Base-by-base conservation (phyloP, 169 alveolate genomes). In the Eimeria praecox region DNA sequence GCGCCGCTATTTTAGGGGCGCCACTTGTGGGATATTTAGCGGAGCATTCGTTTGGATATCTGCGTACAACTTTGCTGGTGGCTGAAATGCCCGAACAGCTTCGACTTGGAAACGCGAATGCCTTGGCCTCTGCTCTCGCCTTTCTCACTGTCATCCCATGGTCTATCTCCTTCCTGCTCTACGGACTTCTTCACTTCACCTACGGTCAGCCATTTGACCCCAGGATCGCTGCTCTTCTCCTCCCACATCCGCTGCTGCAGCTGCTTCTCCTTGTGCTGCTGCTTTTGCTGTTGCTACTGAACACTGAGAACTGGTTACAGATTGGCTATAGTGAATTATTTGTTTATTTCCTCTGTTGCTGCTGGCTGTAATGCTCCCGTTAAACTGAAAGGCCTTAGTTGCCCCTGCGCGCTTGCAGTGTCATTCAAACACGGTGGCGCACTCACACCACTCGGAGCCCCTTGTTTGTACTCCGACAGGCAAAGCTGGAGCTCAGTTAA, bases 1-100 rank as follows among this genome's bases (percentile, higher is more conserved):
- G 98, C 16, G 98, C 99, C 20, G 98, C 98, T n/a, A 73, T 97
- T 66, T 83, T 97, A 49, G 99, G 99, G 90, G 98, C 98, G 6
- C 99, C 99, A 0, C 97, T 98, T 69, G 97, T 98, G 54, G 99
- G 99, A 16, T 92, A 97, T 85, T 71, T 98, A 85, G 97, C 99
- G 14, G 99, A 98, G 93, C 94, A 95, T 69, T 98, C 96, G 20
- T 98, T 98, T 95, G 99, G 98, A 54, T 98, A 98, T 95, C 94
- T 97, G 95, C 97, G 97, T 35, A 97, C 97, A 38, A 94, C 96
- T 42, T 95, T 97, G 94, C 95, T 94, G 64, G 97, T 98, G 38
- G 83, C 96, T 22, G 98, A 97, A 49, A 97, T 98, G 98, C 97
- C 98, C 27, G 97, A 93, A 73, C 97, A 89, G 42, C 93, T 97